Conservation (phyloP, 495 filamentous ascomycete genomes). For the Penicillium mononematosum region DNA sequence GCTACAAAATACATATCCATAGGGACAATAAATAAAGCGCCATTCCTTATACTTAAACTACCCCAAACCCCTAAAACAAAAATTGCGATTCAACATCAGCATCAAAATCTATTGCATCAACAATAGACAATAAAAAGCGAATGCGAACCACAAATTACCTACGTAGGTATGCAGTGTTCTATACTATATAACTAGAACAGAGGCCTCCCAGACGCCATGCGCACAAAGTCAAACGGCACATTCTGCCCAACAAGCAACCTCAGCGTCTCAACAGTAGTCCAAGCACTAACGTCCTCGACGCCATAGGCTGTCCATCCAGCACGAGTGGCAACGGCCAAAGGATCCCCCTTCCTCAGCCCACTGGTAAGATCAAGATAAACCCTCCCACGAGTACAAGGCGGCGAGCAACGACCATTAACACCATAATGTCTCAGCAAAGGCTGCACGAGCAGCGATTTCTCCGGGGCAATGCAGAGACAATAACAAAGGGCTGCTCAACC, state of each 20-base stretch:
- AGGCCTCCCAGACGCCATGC: constrained; percentile 69
- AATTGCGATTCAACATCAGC: neutral
- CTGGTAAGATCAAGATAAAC: constrained; percentile 79
- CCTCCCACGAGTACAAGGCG: constrained; percentile 57
- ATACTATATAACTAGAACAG: constrained; percentile 52
- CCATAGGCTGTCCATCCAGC: constrained; percentile 78
- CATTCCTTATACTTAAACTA: neutral
- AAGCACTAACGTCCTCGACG: constrained; percentile 73
- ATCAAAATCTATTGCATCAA: constrained; percentile 16
- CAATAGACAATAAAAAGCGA: neutral
- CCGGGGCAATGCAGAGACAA: constrained; percentile 75
- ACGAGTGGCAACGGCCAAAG: constrained; percentile 62
- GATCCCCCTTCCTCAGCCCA: constrained; percentile 65
- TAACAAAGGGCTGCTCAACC: constrained; percentile 73
- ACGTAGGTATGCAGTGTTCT: constrained; percentile 3
- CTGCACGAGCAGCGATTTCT: constrained; percentile 76
- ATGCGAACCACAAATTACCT: neutral
- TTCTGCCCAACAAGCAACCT: constrained; percentile 78
- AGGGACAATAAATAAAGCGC: neutral
- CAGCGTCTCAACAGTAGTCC: constrained; percentile 78
- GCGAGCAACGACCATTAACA: constrained; percentile 43
- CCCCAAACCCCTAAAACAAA: neutral
- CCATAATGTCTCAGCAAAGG: constrained; percentile 69
- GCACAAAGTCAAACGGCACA: constrained; percentile 82
- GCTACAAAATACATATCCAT: neutral